phyloP scores from a whole-genome alignment of 371 early-diverging fungal genomes.

The Blakeslea trispora region DNA sequence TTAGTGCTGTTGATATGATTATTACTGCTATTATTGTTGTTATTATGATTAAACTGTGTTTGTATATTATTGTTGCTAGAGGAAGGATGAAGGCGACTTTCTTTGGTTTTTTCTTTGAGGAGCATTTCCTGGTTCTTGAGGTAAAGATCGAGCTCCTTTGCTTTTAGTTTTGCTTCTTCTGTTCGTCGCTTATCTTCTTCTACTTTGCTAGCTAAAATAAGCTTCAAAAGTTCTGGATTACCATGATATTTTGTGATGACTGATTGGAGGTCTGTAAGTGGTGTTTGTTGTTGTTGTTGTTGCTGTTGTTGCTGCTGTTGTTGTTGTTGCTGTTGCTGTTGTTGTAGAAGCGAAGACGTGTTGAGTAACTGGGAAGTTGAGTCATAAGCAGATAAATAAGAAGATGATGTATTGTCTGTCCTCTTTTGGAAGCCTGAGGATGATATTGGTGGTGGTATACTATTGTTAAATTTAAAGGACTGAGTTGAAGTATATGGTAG shows the following conservation, averaged over 20 bases:
- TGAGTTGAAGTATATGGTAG: conserved; percentile 12
- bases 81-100: conserved; percentile 14
- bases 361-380: neutral
- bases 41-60: too few relatives aligned
- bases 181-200: conserved; percentile 64
- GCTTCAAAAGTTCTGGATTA: conserved; percentile 56
- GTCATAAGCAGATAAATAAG: too few relatives aligned
- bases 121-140: conserved; percentile 15
- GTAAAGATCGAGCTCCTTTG: conserved; percentile 51
- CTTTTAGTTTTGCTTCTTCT: conserved; percentile 60
- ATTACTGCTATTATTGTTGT: conserved; percentile 14
- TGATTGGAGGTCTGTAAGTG: conserved; percentile 22
- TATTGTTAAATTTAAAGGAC: neutral
- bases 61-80: conserved; percentile 1
- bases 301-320: neutral
- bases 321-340: neutral
- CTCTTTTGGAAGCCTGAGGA: too few relatives aligned
- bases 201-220: conserved; percentile 59
- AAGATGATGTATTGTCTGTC: too few relatives aligned
- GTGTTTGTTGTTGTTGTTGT: neutral
- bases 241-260: conserved; percentile 49
- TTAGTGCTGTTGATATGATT: conserved; percentile 3
- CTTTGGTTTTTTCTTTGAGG: conserved; percentile 5
- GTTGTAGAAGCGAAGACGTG: neutral
- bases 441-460: neutral